Percentiles rank a stretch among this genome's conserved stretches.
These are phyloP conservation scores for Geotrichum fermentans DNA, from an alignment of 1,139 yeast genomes.

Conservation along the genomic window DNA sequence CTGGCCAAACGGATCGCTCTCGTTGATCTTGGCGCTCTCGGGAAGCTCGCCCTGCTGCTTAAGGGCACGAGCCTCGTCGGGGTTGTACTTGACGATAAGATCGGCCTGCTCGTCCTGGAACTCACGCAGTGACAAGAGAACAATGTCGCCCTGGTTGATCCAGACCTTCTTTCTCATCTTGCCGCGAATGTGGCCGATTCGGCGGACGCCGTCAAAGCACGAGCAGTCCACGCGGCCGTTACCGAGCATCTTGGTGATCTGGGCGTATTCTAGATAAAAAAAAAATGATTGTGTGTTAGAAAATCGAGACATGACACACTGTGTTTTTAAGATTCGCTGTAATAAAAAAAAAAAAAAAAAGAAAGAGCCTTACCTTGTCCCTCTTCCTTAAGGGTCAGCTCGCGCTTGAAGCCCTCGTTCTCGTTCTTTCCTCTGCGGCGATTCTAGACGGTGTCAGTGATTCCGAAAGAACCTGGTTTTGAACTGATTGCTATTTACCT, in stretches of 20 bases:
- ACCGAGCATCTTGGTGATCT: conserved; percentile 96
- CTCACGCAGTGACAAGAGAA: conserved; percentile 91
- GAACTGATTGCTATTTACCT: conserved; percentile 6
- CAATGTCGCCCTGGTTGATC: conserved; percentile 99
- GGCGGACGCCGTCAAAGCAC: conserved; percentile 88
- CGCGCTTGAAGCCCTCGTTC: conserved; percentile 88
- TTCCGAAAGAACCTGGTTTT: neutral
- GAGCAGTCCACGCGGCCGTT: conserved; percentile 93
- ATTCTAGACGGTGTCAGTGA: conserved; percentile 46
- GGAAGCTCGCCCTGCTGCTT: conserved; percentile 96
- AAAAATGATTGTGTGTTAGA: too few relatives aligned
- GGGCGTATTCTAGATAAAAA: conserved; percentile 83
- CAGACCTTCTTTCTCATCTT: conserved; percentile 98
- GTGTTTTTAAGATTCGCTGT: neutral
- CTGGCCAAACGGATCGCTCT: conserved; percentile 94
- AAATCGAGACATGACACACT: neutral
- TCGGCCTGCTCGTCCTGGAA: conserved; percentile 98
- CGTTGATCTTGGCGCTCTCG: conserved; percentile 90
- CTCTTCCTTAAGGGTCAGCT: conserved; percentile 83
- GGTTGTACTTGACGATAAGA: conserved; percentile 91
- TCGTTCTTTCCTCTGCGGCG: conserved; percentile 99
- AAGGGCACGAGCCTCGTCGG: conserved; percentile 96
- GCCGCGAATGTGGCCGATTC: conserved; percentile 98
- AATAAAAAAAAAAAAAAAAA: neutral
- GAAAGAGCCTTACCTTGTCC: conserved; percentile 49